Conservation (phyloP, 345 rosid genomes). For the Acer campestre region DNA sequence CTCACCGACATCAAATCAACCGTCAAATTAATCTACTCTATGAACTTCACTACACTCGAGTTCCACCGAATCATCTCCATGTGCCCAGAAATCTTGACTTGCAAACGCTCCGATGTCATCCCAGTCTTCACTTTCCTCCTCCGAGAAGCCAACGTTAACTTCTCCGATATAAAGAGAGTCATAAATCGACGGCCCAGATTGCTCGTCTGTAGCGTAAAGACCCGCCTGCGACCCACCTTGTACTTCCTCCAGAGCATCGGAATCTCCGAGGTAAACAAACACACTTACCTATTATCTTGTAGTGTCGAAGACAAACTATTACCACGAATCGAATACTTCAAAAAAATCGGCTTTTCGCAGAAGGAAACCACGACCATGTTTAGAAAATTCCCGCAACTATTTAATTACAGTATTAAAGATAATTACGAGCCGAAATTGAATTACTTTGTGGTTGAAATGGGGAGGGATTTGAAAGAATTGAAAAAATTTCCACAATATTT, state of each 20-base stretch:
- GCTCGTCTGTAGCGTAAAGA: constrained; percentile 63
- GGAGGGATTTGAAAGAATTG: constrained; percentile 78
- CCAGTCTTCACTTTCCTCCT: constrained; percentile 90
- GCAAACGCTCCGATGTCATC: constrained; percentile 40
- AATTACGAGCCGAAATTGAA: constrained; percentile 71
- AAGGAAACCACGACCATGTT: constrained; percentile 62
- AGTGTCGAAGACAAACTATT: constrained; percentile 74
- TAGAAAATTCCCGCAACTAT: constrained; percentile 76
- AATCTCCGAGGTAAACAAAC: constrained; percentile 58
- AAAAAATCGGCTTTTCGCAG: constrained; percentile 64
- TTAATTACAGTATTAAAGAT: constrained; percentile 66
- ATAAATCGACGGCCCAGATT: constrained; percentile 83
- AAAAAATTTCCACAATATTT: constrained; percentile 84
- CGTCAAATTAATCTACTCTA: constrained; percentile 57
- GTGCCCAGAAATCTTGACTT: constrained; percentile 71
- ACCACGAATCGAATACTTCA: constrained; percentile 67
- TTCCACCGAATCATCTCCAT: constrained; percentile 69
- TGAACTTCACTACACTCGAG: constrained; percentile 57
- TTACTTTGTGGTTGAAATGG: constrained; percentile 80
- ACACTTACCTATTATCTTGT: constrained; percentile 76
- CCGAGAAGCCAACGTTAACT: constrained; percentile 67
- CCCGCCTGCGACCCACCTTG: constrained; percentile 67
- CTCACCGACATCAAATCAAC: constrained; percentile 60
- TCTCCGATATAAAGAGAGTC: constrained; percentile 51
- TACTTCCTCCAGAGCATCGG: constrained; percentile 87